Base-by-base conservation (phyloP, 2,329 filamentous ascomycete species). In the Stagonosporopsis vannaccii region DNA sequence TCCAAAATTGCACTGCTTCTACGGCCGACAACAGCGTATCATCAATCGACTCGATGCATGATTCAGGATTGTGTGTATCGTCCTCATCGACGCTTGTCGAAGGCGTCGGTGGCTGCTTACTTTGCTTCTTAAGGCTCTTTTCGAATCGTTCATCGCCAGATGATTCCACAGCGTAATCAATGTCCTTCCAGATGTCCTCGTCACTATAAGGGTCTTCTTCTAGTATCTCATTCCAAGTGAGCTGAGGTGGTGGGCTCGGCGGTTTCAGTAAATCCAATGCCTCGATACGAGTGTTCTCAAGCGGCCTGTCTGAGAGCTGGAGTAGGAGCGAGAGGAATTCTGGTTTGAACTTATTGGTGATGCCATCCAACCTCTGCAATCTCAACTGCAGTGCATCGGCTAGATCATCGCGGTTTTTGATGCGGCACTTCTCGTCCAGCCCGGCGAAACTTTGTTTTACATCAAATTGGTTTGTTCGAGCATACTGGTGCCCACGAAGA, bases 381-480 rank as follows among this genome's bases (percentile, higher is more conserved):
- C 90, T 82, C 39, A 73, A 69, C 35, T 80, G 78, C 32, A 92
- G 78, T 6, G 87, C 87, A 71, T 93, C 87, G 12, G 92, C 91
- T 23, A 97, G 79, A 35, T 86, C 86, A 66, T 97, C 93, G 59
- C 90, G 87, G 69, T 90, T 88, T 43, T 91, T 83, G 50, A 98
- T 83, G 28, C 87, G 85, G 66, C 97, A 95, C 66, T 94, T 92
- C 78, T 98, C 95, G 63, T 93, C 88, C 2, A 97, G 80, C 1
- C 80, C 80, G 20, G 73, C 66, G 17, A 77, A 71, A 32, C 65
- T 74, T 2, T 74, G 63, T 37, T 73, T 71, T 26, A 82, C 73
- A n/a, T 79, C 78, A 65, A 82, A 82, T 48, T 81, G 80, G 58
- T 81, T 82, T 1, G 77, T 79, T 30, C 80, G 77, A 42, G 70